These are phyloP conservation scores for Capsicum rhomboideum DNA, from an alignment of 257 asterid species.

Conservation along the genomic window DNA sequence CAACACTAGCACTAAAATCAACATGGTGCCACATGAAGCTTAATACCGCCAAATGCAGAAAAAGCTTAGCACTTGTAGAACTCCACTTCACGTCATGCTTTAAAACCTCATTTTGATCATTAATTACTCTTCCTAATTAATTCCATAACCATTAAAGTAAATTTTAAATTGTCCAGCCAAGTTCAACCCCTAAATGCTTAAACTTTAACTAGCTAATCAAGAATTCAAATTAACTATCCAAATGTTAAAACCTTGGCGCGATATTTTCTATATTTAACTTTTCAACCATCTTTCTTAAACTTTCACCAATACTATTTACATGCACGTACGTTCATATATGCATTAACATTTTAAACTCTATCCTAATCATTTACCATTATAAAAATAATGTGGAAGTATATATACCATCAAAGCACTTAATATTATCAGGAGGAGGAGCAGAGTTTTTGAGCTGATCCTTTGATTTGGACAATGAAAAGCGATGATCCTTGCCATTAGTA, in stretches of 20 bases:
- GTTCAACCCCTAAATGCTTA: background rate
- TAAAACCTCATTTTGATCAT: background rate
- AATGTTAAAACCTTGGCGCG: background rate
- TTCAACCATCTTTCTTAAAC: background rate
- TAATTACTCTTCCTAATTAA: background rate
- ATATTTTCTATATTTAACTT: background rate
- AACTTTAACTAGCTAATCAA: background rate
- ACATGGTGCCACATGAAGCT: background rate
- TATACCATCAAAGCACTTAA: slow-evolving; percentile 22
- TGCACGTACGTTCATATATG: too few relatives aligned
- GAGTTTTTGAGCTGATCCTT: slow-evolving; percentile 4
- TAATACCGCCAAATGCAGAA: background rate
- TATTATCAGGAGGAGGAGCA: slow-evolving; percentile 14
- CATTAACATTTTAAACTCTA: background rate
- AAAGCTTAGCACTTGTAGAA: background rate
- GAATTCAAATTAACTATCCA: background rate
- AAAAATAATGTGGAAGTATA: too few relatives aligned
- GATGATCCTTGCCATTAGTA: slow-evolving; percentile 22
- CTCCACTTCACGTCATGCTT: background rate
- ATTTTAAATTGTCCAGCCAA: background rate
- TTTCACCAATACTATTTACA: background rate
- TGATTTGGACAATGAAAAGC: slow-evolving; percentile 14
- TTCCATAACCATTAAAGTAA: background rate
- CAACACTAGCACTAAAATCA: background rate
- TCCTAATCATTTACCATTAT: background rate